Base-by-base conservation (phyloP, 495 filamentous ascomycete species). In the Penicillium bovifimosum region DNA sequence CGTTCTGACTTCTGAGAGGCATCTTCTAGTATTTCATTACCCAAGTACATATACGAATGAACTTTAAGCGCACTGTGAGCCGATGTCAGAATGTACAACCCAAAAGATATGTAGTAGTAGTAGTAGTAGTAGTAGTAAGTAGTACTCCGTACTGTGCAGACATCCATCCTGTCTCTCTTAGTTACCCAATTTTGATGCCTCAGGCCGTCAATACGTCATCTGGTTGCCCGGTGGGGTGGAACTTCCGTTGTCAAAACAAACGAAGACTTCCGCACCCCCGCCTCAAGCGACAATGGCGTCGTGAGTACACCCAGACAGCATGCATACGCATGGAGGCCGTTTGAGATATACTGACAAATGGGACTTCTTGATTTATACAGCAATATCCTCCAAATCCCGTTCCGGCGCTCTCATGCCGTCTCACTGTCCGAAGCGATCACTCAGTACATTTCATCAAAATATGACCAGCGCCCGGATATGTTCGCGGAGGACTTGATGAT, bases 391-490 rank as follows among this genome's bases (percentile, higher is more conserved):
- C 75, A 81, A 71, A 69, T 98, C 55, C 91, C 91, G 5, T 98
- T 98, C 70, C 90, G 93, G 54, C 86, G 83, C 57, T 90, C 90
- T 36, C 80, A 86, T 56, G 70, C 83, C 28, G 77, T 95, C 45
- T 85, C 84, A 50, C 77, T 97, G 33, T 86, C 89, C 32, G 70
- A 76, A 58, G 86, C 92, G 32, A 90, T 98, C 61, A 91, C 88
- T 56, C 88, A 95, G 63, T 97, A 98, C 73, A 98, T 98, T 55
- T 96, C 89, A 35, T 86, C 83, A 64, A 96, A 97, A 80, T 98
- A 98, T 86, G 93, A 97, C 70, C 93, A 98, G 66, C 93, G 96
- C 68, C 93, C 95, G 47, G 90, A 96, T 68, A 96, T 96, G 90
- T 98, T 98, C 70, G 80, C 84, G 54, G 78, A 87, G 44, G 93